A percentile compares a stretch with the other conserved stretches of the same genome.
Conservation (phyloP, 225 moss, liverwort and hornwort genomes). For the Rhytidiadelphus loreus region DNA sequence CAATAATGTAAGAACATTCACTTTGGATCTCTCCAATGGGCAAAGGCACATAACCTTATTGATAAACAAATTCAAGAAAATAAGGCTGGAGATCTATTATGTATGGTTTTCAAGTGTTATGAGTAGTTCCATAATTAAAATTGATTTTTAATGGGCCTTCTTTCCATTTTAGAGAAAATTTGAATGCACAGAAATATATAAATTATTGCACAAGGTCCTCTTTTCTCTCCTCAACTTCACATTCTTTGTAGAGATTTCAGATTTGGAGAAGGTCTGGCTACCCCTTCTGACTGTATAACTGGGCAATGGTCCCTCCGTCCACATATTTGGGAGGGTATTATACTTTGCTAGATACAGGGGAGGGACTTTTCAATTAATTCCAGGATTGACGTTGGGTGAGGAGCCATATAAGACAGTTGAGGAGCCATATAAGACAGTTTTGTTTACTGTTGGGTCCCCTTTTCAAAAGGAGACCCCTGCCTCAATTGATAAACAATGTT, state of each 20-base stretch:
- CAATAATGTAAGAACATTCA: not conserved
- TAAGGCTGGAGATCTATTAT: not conserved
- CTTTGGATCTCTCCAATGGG: accelerated
- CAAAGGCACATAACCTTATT: not conserved
- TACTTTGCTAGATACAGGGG: too few species aligned
- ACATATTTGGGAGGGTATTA: too few species aligned
- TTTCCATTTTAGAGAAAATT: not conserved
- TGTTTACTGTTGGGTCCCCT: not conserved
- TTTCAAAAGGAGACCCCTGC: accelerated
- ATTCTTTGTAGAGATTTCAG: too few species aligned
- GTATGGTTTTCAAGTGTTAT: not conserved
- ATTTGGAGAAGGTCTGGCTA: too few species aligned
- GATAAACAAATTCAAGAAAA: not conserved
- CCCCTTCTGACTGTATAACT: too few species aligned
- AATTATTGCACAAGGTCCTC: too few species aligned
- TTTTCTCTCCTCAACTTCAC: too few species aligned
- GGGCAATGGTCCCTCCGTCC: too few species aligned
- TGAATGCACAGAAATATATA: too few species aligned
- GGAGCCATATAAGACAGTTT: not conserved
- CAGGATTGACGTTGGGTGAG: too few species aligned
- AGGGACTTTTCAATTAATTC: too few species aligned
- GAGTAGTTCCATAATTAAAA: not conserved
- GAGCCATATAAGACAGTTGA: too few species aligned
- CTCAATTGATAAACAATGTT: not conserved
- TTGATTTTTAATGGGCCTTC: not conserved